These are phyloP conservation scores for Phytopythium kandeliae DNA, from an alignment of 352 stramenopile genomes.

Conservation along the genomic window DNA sequence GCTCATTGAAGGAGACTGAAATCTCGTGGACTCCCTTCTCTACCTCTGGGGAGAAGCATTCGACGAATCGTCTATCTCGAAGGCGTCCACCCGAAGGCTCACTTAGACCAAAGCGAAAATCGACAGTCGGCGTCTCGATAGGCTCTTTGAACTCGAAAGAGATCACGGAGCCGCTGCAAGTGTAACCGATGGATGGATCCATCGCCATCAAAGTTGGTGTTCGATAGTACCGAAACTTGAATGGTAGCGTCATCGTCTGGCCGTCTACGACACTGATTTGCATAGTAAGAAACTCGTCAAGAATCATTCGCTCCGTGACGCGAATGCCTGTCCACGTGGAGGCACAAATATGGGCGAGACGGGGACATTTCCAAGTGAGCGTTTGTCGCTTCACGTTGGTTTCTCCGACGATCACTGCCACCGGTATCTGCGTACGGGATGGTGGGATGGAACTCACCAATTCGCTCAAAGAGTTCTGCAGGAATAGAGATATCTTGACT, in stretches of 20 bases:
- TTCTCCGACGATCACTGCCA: conserved; percentile 22
- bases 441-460: conserved; percentile 6
- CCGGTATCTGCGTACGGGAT: conserved; percentile 8
- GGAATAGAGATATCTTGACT: conserved; percentile 39
- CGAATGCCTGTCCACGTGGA: conserved; percentile 8
- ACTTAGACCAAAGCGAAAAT: conserved; percentile 52
- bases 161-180: conserved; percentile 53
- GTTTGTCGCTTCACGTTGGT: conserved; percentile 39
- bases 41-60: conserved; percentile 60
- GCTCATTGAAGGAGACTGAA: conserved; percentile 61
- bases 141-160: conserved; percentile 57
- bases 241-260: conserved; percentile 40
- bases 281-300: conserved; percentile 33
- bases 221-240: conserved; percentile 56
- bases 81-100: conserved; percentile 25
- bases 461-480: conserved; percentile 14
- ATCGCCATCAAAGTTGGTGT: conserved; percentile 38
- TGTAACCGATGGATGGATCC: conserved; percentile 48
- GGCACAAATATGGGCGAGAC: conserved; percentile 16
- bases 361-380: conserved; percentile 45
- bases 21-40: conserved; percentile 32
- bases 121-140: conserved; percentile 50
- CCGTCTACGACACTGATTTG: conserved; percentile 54
- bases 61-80: conserved; percentile 38
- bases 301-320: conserved; percentile 28